These are phyloP conservation scores for Hypoxylon sp. DNA, from an alignment of 2,329 filamentous ascomycete species.

Conservation along the genomic window DNA sequence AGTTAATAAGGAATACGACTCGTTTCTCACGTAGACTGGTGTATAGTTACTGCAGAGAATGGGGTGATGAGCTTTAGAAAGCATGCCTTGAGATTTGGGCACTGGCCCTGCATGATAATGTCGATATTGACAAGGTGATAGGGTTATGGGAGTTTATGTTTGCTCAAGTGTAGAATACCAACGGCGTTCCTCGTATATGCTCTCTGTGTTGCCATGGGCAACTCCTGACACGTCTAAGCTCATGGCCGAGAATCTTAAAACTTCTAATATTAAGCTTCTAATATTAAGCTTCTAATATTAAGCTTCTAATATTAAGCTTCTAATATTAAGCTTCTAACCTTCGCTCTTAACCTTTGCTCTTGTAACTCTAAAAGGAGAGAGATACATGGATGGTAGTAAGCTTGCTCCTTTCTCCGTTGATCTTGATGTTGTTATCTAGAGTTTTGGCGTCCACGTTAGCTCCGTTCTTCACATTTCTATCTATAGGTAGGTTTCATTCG, in stretches of 20 bases:
- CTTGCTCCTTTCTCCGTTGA: slow-evolving; percentile 2
- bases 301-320: no score
- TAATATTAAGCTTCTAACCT: no score
- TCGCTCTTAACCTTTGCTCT: slow-evolving; percentile 7
- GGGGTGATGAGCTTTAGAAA: slow-evolving; percentile 7
- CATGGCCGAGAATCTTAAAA: slow-evolving; percentile 1
- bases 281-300: no score
- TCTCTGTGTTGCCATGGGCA: neutral
- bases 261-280: no score
- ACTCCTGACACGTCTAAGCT: slow-evolving; percentile 14
- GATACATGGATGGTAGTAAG: slow-evolving; percentile 1
- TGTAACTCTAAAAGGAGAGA: neutral
- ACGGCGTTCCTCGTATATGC: neutral
- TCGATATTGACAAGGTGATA: slow-evolving; percentile 24
- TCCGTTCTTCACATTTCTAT: slow-evolving; percentile 14
- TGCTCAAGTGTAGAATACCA: slow-evolving; percentile 4
- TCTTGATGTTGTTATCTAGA: slow-evolving; percentile 25
- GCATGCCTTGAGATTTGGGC: slow-evolving; percentile 10
- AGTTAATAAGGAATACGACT: neutral
- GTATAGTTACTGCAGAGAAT: slow-evolving; percentile 4
- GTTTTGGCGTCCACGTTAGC: slow-evolving; percentile 14
- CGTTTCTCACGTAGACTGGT: slow-evolving; percentile 12
- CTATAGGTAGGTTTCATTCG: neutral
- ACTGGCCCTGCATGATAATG: slow-evolving; percentile 22
- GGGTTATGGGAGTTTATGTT: slow-evolving; percentile 3